phyloP scores from a whole-genome alignment of 352 stramenopile genomes.

The Globisporangium parvum region DNA sequence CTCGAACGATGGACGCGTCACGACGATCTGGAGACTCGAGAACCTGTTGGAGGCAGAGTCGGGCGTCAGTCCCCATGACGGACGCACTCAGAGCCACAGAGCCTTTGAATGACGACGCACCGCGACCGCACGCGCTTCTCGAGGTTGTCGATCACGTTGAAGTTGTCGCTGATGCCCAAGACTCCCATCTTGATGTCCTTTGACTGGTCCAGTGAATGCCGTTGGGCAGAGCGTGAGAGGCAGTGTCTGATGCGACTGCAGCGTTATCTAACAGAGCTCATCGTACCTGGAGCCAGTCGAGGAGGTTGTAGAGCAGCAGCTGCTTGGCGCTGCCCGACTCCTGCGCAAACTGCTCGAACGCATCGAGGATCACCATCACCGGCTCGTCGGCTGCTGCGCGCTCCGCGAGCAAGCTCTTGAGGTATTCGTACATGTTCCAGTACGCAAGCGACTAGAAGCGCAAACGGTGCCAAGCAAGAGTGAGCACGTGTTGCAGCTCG shows the following conservation, averaged over 20 bases:
- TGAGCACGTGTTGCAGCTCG: not conserved
- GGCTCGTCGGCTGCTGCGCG: slow-evolving; percentile 42
- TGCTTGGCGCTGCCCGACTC: slow-evolving; percentile 64
- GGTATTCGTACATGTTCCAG: slow-evolving; percentile 82
- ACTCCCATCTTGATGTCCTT: slow-evolving; percentile 79
- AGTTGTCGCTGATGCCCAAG: slow-evolving; percentile 73
- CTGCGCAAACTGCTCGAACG: slow-evolving; percentile 69
- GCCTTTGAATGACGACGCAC: slow-evolving; percentile 17
- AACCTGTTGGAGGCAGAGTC: slow-evolving; percentile 31
- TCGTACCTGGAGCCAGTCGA: slow-evolving; percentile 74
- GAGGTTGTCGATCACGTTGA: slow-evolving; percentile 74
- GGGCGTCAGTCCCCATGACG: too few species aligned
- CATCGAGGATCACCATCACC: slow-evolving; percentile 68
- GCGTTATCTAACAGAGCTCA: not conserved
- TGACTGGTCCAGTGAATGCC: slow-evolving; percentile 20
- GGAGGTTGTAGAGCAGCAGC: slow-evolving; percentile 77
- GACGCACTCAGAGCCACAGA: not conserved
- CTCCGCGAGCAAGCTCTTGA: slow-evolving; percentile 54
- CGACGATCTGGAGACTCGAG: slow-evolving; percentile 75
- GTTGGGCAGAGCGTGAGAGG: not conserved
- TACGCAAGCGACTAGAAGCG: slow-evolving; percentile 45
- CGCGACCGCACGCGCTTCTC: slow-evolving; percentile 78
- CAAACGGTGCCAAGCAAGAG: not conserved
- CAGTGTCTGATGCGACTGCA: not conserved
- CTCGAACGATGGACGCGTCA: slow-evolving; percentile 50